Percentiles rank a stretch among this genome's conserved stretches.
phyloP scores from a whole-genome alignment of 1,139 yeast species.

The Magnusiomyces suaveolens region DNA sequence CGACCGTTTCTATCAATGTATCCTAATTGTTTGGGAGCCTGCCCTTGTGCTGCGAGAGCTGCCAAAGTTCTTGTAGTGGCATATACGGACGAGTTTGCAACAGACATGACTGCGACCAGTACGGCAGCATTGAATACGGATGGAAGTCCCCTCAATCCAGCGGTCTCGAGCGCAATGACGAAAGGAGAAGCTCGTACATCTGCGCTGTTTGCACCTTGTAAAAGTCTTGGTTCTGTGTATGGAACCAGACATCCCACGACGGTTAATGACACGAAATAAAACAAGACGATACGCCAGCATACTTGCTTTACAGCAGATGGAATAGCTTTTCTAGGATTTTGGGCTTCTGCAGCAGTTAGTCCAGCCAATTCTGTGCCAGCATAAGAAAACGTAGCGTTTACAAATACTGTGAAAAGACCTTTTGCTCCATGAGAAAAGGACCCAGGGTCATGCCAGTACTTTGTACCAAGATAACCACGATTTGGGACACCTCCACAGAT shows the following conservation, averaged over 20 bases:
- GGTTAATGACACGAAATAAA: slow-evolving; percentile 52
- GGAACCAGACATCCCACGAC: slow-evolving; percentile 63
- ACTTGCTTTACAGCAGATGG: slow-evolving; percentile 70
- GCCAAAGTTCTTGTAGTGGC: slow-evolving; percentile 75
- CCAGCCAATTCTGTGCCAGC: slow-evolving; percentile 81
- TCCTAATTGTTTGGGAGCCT: slow-evolving; percentile 61
- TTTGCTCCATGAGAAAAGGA: slow-evolving; percentile 62
- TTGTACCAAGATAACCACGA: slow-evolving; percentile 50
- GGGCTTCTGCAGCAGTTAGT: slow-evolving; percentile 55
- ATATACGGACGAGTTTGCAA: slow-evolving; percentile 66
- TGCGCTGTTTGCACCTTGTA: slow-evolving; percentile 40
- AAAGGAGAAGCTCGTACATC: slow-evolving; percentile 61
- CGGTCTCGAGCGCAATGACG: slow-evolving; percentile 54
- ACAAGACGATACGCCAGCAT: slow-evolving; percentile 60
- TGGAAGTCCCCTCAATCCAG: slow-evolving; percentile 51
- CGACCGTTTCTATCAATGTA: slow-evolving; percentile 69
- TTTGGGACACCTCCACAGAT: slow-evolving; percentile 64
- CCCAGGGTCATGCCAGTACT: slow-evolving; percentile 54
- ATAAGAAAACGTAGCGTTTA: slow-evolving; percentile 81
- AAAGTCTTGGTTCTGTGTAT: slow-evolving; percentile 42
- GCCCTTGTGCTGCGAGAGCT: slow-evolving; percentile 66
- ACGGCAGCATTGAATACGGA: slow-evolving; percentile 66
- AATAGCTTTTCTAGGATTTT: slow-evolving; percentile 50
- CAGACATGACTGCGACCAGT: slow-evolving; percentile 55
- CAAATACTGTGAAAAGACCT: slow-evolving; percentile 72